These are phyloP conservation scores for Spinacia oleracea DNA, from an alignment of 179 eudicot species.

Conservation along the genomic window DNA sequence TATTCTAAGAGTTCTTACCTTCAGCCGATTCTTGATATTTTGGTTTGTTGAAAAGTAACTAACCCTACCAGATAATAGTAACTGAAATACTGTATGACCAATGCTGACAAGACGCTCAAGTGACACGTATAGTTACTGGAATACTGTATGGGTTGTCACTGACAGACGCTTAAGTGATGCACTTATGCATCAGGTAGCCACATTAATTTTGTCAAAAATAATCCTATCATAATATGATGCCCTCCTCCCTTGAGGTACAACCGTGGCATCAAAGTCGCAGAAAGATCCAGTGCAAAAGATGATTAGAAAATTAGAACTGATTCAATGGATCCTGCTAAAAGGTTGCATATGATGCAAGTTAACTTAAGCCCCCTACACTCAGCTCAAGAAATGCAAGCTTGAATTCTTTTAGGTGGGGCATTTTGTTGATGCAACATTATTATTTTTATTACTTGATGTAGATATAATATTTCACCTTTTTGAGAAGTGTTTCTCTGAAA, in stretches of 20 bases:
- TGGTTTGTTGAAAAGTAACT: not conserved
- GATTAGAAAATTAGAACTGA: constrained; percentile 94
- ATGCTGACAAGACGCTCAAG: not conserved
- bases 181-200: constrained; percentile 2
- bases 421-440: constrained; percentile 11
- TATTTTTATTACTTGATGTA: not conserved
- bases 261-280: constrained; percentile 47
- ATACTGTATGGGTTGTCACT: not conserved
- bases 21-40: not conserved
- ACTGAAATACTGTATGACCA: not conserved
- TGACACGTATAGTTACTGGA: constrained; percentile 1
- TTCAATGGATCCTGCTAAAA: constrained; percentile 84
- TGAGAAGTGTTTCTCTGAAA: not conserved
- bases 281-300: constrained; percentile 68
- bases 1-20: not conserved
- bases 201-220: not conserved
- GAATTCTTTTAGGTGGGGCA: constrained; percentile 64
- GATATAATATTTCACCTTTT: too few species aligned
- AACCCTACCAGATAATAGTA: not conserved
- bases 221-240: constrained; percentile 5
- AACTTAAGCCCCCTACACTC: constrained; percentile 58
- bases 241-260: constrained; percentile 18
- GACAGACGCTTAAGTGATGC: constrained; percentile 1
- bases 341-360: constrained; percentile 83
- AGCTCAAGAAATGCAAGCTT: constrained; percentile 49